Base-by-base conservation (phyloP, 208 protist genomes). In the Trypanosoma conorhini region DNA sequence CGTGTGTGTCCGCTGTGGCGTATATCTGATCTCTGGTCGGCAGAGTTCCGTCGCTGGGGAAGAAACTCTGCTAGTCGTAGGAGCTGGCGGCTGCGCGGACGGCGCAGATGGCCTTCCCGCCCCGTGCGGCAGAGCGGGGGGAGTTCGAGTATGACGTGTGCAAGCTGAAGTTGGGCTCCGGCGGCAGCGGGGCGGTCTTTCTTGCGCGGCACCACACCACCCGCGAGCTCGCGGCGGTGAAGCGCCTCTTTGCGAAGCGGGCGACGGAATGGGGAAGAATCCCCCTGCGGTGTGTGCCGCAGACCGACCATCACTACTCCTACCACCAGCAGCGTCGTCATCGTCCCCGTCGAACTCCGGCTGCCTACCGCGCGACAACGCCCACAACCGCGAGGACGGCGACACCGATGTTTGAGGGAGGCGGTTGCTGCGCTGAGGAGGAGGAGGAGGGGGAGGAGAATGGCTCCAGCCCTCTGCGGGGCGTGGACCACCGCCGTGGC, bases 101-200 rank as follows among this genome's bases (percentile, higher is more conserved):
- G 44, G 19, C 22, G 28, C 19, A 24, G 19, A 67, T 67, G 59
- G 1, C 38, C 3, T 30, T 31, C 22, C 42, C 50, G 3, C 26
- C 51, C 17, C 31, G 26, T 28, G 64, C 46, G 30, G 31, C 21
- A 21, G 8, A 56, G 7, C 72, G 28, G 12, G 28, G 30, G 8
- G 54, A 35, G 15, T 94, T 94, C 77, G 82, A 82, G 3, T 95
- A 76, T 64, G 89, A 92, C 19, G 51, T 83, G 15, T 86, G 83
- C 54, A 89, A 92, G 55, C 58, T 92, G 19, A 74, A 88, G 54
- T 55, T 95, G 3, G 89, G 89, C 13, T 84, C 76, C n/a, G 89
- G 89, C 44, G 82, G 85, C 0, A 91, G 86, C 69, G 89, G 86
- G 13, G 74, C 83, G 1, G 89, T 95, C 21, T 95, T 88, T 54